phyloP scores from a whole-genome alignment of 2,329 filamentous ascomycete species.

The Claviceps digitariae region DNA sequence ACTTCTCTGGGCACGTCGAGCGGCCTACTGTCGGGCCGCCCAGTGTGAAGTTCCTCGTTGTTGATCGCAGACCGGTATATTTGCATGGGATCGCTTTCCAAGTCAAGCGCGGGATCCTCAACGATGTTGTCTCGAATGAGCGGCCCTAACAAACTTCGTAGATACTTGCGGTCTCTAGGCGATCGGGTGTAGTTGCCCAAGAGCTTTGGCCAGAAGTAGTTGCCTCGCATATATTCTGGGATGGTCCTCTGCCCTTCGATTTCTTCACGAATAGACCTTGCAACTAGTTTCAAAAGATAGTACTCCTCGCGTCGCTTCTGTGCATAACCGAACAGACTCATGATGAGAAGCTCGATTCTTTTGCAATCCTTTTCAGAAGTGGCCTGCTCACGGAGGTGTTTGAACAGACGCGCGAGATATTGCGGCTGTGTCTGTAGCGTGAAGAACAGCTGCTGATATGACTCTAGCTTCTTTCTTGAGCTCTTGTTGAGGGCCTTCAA shows the following conservation, averaged over 20 bases:
- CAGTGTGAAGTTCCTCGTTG: slow-evolving; percentile 91
- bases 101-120: slow-evolving; percentile 76
- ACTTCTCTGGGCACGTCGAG: slow-evolving; percentile 80
- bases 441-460: slow-evolving; percentile 97
- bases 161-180: slow-evolving; percentile 81
- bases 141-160: slow-evolving; percentile 73
- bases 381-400: slow-evolving; percentile 66
- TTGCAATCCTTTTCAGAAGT: slow-evolving; percentile 87
- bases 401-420: slow-evolving; percentile 82
- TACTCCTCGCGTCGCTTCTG: slow-evolving; percentile 96
- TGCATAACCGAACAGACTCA: slow-evolving; percentile 93
- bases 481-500: slow-evolving; percentile 96
- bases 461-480: slow-evolving; percentile 86
- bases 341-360: slow-evolving; percentile 81
- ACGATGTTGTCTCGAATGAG: slow-evolving; percentile 86
- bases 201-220: slow-evolving; percentile 86
- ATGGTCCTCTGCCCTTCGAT: slow-evolving; percentile 58
- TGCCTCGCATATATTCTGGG: slow-evolving; percentile 78
- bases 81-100: slow-evolving; percentile 94
- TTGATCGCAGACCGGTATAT: slow-evolving; percentile 94
- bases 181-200: slow-evolving; percentile 80
- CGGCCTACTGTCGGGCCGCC: slow-evolving; percentile 64
- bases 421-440: slow-evolving; percentile 91
- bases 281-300: slow-evolving; percentile 80
- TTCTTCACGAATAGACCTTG: slow-evolving; percentile 73